phyloP scores from a whole-genome alignment of 345 rosid genomes.

The Ceriops tagal region DNA sequence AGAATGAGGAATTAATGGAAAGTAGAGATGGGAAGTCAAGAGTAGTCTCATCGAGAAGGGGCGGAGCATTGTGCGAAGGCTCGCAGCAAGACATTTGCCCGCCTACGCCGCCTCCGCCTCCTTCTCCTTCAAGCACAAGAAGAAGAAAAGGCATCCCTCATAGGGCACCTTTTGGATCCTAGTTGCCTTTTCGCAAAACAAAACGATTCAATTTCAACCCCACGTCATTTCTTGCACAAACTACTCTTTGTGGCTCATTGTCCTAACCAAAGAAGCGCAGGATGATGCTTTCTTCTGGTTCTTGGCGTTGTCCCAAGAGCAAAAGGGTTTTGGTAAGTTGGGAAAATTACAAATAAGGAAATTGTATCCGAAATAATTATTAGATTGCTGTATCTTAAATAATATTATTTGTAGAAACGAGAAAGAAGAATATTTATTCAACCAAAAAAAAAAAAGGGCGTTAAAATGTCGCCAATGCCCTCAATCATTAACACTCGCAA shows the following conservation, averaged over 20 bases:
- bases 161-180: constrained; percentile 77
- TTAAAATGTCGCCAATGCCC: too few species aligned
- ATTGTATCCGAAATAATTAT: too few species aligned
- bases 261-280: constrained; percentile 26
- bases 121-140: constrained; percentile 53
- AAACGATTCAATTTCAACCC: background rate
- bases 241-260: constrained; percentile 21
- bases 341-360: too few species aligned
- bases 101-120: constrained; percentile 50
- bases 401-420: too few species aligned
- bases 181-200: background rate
- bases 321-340: constrained; percentile 15
- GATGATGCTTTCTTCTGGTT: constrained; percentile 26
- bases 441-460: too few species aligned
- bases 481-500: too few species aligned
- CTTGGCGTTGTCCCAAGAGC: constrained; percentile 14
- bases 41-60: constrained; percentile 25
- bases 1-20: constrained; percentile 39
- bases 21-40: constrained; percentile 37
- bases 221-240: constrained; percentile 24
- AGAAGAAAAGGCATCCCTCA: constrained; percentile 89
- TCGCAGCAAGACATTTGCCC: constrained; percentile 52
- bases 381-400: too few species aligned
- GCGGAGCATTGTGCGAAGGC: constrained; percentile 60
- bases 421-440: too few species aligned